These are phyloP conservation scores for Cystofilobasidium bisporidii DNA, from an alignment of 768 basidiomycete species.

Conservation along the genomic window DNA sequence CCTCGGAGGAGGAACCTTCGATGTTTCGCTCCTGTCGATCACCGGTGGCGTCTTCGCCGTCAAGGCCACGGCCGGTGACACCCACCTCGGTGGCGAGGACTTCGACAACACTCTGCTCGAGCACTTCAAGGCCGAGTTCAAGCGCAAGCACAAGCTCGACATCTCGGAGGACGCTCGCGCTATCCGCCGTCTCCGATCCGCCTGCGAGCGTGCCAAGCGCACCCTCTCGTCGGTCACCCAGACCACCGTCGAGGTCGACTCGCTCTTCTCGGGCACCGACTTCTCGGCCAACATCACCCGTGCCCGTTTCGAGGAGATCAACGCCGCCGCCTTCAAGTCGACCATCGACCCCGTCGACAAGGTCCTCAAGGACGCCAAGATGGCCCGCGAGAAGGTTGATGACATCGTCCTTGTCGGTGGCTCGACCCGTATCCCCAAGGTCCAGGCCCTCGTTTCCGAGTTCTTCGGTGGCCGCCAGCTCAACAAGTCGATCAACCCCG, in stretches of 20 bases:
- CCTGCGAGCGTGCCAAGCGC: constrained; percentile 99
- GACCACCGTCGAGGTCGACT: constrained; percentile 99
- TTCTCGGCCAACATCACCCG: constrained; percentile 98
- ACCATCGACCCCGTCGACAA: constrained; percentile 98
- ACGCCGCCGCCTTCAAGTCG: constrained; percentile 86
- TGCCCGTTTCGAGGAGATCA: constrained; percentile 99
- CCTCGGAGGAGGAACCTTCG: constrained; percentile 98
- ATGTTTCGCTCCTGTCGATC: constrained; percentile 97
- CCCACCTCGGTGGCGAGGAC: constrained; percentile 98
- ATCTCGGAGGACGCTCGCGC: constrained; percentile 96
- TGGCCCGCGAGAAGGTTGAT: constrained; percentile 84
- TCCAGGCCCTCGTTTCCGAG: constrained; percentile 95
- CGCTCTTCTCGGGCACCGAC: constrained; percentile 94
- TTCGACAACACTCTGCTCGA: constrained; percentile 97
- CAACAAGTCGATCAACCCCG: constrained; percentile 99
- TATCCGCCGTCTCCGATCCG: constrained; percentile 84
- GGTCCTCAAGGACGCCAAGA: constrained; percentile 98
- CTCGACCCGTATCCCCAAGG: constrained; percentile 99
- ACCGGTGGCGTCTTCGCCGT: constrained; percentile 90
- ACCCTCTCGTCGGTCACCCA: constrained; percentile 96
- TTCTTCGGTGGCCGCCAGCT: constrained; percentile 95
- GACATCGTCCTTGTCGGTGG: constrained; percentile 99
- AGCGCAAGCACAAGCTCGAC: constrained; percentile 49
- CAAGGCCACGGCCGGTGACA: constrained; percentile 96
- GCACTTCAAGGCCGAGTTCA: constrained; percentile 66